Percentiles rank a stretch among this genome's conserved stretches.
These are phyloP conservation scores for Sporothrix mexicana DNA, from an alignment of 2,329 filamentous ascomycete genomes.

Conservation along the genomic window DNA sequence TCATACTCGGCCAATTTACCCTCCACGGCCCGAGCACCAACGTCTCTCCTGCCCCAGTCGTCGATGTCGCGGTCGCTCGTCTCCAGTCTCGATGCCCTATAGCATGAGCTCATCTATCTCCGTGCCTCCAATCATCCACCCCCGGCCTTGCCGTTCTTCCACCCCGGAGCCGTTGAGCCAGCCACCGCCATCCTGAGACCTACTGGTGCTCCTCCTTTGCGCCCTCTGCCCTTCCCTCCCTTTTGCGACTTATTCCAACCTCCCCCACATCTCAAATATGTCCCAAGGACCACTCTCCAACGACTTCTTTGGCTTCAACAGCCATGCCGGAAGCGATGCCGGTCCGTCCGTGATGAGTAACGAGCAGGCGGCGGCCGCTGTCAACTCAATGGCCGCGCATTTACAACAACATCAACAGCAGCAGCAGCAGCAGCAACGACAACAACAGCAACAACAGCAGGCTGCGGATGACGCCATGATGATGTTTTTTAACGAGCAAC, in stretches of 20 bases:
- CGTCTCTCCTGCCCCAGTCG: not conserved
- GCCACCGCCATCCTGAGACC: conserved; percentile 12
- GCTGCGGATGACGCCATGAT: conserved; percentile 48
- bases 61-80: not conserved
- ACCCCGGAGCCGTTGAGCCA: not conserved
- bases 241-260: not conserved
- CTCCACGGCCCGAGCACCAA: not conserved
- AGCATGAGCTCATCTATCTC: conserved; percentile 26
- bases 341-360: conserved; percentile 22
- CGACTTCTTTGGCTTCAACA: conserved; percentile 37
- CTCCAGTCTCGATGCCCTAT: conserved; percentile 11
- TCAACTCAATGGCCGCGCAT: conserved; percentile 36
- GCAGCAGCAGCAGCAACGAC: not conserved
- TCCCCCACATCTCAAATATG: conserved; percentile 17
- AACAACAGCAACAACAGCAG: conserved; percentile 1
- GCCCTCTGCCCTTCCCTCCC: not conserved
- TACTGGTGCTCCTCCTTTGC: too few species aligned
- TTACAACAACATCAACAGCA: not conserved
- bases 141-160: not conserved
- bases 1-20: not conserved
- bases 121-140: not conserved
- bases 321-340: not conserved
- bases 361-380: conserved; percentile 38
- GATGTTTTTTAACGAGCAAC: conserved; percentile 50
- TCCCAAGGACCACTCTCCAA: conserved; percentile 27